These are phyloP conservation scores for Phytophthora quininea DNA, from an alignment of 352 stramenopile genomes.

Conservation along the genomic window DNA sequence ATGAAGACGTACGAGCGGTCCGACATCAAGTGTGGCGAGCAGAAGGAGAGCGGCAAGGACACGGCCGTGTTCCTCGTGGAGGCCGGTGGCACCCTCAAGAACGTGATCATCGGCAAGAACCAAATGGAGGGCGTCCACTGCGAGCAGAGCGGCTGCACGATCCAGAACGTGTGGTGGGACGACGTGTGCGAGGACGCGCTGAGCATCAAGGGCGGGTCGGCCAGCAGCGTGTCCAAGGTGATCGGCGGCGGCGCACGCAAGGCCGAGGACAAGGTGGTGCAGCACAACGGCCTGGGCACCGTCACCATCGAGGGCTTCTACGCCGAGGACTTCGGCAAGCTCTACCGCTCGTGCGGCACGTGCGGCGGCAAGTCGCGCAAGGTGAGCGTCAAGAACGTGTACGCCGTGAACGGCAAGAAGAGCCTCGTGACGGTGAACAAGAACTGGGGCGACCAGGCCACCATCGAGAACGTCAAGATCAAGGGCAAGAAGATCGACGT, in stretches of 20 bases:
- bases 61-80: neutral
- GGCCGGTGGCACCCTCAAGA: too few species aligned
- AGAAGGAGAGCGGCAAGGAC: slow-evolving; percentile 1
- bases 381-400: slow-evolving; percentile 18
- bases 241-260: neutral
- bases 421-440: slow-evolving; percentile 1
- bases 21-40: neutral
- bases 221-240: slow-evolving; percentile 1
- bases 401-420: slow-evolving; percentile 1
- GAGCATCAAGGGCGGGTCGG: slow-evolving; percentile 1
- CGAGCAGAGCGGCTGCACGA: too few species aligned
- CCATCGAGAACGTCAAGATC: slow-evolving; percentile 1
- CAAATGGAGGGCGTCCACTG: too few species aligned
- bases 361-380: slow-evolving; percentile 23
- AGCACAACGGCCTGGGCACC: neutral
- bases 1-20: neutral
- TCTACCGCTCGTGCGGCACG: too few species aligned
- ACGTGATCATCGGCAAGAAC: too few species aligned
- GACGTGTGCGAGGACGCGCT: slow-evolving; percentile 1
- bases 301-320: slow-evolving; percentile 1
- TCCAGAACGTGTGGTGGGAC: neutral
- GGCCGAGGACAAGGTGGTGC: too few species aligned
- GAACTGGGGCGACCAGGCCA: neutral
- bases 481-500: neutral
- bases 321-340: slow-evolving; percentile 28